Evolutionary conservation across 768 basidiomycete species (phyloP).

Genomic region (Lactifluus echinatus): DNA sequence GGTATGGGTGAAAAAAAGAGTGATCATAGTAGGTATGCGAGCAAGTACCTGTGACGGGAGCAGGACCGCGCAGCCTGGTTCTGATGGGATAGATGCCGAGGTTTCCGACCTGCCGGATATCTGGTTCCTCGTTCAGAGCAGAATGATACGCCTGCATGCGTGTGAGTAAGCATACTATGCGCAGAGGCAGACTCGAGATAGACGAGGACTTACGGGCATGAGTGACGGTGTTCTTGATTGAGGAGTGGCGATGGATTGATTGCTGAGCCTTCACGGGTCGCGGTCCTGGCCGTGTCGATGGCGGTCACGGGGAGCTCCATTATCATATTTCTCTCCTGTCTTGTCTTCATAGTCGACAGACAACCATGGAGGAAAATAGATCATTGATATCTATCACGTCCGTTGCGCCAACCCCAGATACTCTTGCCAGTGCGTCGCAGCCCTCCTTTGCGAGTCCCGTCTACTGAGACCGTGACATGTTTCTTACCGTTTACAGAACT

Average conservation of each 20-base stretch:
- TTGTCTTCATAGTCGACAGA: slow-evolving; percentile 3
- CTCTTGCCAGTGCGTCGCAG: slow-evolving; percentile 60
- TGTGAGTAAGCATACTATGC: neutral
- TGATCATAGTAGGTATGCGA: slow-evolving; percentile 4
- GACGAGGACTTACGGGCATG: slow-evolving; percentile 23
- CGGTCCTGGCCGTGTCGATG: neutral
- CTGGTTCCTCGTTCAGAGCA: slow-evolving; percentile 76
- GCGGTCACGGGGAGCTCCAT: too few species aligned
- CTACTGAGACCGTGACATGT: neutral
- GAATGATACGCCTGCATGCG: slow-evolving; percentile 86
- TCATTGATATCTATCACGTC: slow-evolving; percentile 40
- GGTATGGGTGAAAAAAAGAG: slow-evolving; percentile 17
- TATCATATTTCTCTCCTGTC: too few species aligned
- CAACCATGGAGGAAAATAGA: slow-evolving; percentile 31
- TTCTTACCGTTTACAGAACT: slow-evolving; percentile 48
- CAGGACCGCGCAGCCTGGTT: slow-evolving; percentile 87
- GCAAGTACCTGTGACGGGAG: slow-evolving; percentile 55
- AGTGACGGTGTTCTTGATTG: neutral
- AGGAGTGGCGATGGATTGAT: neutral
- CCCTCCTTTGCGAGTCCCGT: neutral
- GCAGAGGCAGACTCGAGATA: neutral
- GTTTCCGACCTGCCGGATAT: slow-evolving; percentile 82
- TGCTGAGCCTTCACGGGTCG: neutral
- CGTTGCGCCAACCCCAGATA: slow-evolving; percentile 55
- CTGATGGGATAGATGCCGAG: slow-evolving; percentile 84